Percentiles rank a stretch among this genome's conserved stretches.
Evolutionary conservation across 2,329 filamentous ascomycete species (phyloP).

Genomic region (Botrytis fabae): DNA sequence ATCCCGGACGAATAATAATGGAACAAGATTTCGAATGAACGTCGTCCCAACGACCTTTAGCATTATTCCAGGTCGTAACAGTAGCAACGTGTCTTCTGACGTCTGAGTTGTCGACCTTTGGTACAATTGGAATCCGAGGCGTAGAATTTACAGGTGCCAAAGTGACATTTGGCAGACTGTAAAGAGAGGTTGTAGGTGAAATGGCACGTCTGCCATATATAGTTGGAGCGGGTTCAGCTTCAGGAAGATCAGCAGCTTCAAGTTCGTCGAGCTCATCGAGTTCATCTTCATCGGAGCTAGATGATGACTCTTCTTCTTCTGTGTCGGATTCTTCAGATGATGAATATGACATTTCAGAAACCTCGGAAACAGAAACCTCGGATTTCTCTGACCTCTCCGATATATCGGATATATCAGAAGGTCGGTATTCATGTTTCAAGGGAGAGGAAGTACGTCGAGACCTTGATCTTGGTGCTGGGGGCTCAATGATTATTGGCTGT

Average conservation of each 20-base stretch:
- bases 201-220: conserved; percentile 23
- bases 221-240: conserved; percentile 17
- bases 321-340: conserved; percentile 44
- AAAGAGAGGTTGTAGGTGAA: conserved; percentile 22
- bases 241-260: conserved; percentile 21
- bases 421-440: conserved; percentile 94
- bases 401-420: conserved; percentile 64
- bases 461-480: conserved; percentile 31
- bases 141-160: conserved; percentile 79
- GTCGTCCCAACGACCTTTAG: conserved; percentile 60
- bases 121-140: conserved; percentile 62
- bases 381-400: conserved; percentile 44
- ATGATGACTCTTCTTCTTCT: conserved; percentile 22
- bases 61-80: conserved; percentile 63
- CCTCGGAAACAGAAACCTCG: conserved; percentile 54
- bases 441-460: conserved; percentile 84
- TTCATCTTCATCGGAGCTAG: conserved; percentile 22
- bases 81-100: conserved; percentile 52
- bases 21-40: conserved; percentile 54
- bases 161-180: conserved; percentile 45
- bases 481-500: conserved; percentile 35
- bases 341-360: conserved; percentile 74
- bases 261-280: conserved; percentile 20
- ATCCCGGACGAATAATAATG: conserved; percentile 57
- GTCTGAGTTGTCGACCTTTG: conserved; percentile 43